Evolutionary conservation across 2,329 filamentous ascomycete species (phyloP).

Genomic region (Knufia petricola): DNA sequence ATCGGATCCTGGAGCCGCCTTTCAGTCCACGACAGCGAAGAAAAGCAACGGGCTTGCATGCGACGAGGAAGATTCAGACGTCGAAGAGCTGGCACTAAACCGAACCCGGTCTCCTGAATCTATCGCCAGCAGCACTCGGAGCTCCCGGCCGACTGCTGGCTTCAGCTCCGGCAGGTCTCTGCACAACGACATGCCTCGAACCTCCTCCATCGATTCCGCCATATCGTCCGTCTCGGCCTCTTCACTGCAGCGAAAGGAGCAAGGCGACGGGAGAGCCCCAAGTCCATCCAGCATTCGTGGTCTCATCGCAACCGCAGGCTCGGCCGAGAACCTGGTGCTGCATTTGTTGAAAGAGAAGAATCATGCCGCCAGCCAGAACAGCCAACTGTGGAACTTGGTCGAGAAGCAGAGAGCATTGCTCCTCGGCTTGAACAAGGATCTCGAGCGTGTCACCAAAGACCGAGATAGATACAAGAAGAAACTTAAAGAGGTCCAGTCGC

Average conservation of each 20-base stretch:
- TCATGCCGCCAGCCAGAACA: conserved; percentile 77
- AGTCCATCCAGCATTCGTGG: conserved; percentile 65
- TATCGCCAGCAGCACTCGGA: conserved; percentile 13
- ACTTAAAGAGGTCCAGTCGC: conserved; percentile 61
- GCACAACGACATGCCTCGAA: conserved; percentile 47
- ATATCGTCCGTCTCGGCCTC: conserved; percentile 62
- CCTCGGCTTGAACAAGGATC: conserved; percentile 82
- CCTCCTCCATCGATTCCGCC: conserved; percentile 87
- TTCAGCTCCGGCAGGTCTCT: conserved; percentile 22
- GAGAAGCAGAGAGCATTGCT: conserved; percentile 96
- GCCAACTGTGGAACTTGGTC: conserved; percentile 87
- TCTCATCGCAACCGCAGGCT: conserved; percentile 75
- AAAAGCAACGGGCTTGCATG: neutral
- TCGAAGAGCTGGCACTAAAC: conserved; percentile 26
- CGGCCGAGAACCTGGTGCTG: conserved; percentile 77
- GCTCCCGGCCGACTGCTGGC: conserved; percentile 18
- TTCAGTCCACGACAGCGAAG: neutral
- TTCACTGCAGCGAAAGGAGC: conserved; percentile 49
- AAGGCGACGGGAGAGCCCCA: conserved; percentile 47
- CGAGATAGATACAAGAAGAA: conserved; percentile 91
- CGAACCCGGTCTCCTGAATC: conserved; percentile 6
- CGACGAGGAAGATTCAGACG: conserved; percentile 18
- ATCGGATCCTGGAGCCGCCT: neutral
- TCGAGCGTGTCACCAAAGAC: conserved; percentile 83
- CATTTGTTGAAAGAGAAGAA: conserved; percentile 87